Evolutionary conservation across 139 green algal species (phyloP), one percentile per base, ranked within the genome.

Genomic region (Pseudopediastrum boryanum): DNA sequence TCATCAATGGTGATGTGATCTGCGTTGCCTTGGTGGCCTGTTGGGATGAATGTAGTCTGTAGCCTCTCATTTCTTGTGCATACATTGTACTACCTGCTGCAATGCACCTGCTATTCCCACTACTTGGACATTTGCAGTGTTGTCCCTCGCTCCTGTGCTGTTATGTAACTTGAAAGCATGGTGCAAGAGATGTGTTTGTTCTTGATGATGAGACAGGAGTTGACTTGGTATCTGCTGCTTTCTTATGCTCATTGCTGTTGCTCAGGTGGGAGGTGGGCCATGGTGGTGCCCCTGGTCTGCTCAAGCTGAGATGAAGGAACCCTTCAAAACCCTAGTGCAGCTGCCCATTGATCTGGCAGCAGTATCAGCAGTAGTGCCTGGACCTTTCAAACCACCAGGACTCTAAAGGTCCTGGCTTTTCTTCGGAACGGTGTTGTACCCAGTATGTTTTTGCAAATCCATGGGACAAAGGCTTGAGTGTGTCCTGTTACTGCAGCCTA

Each of bases 261-360:
- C n/a, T 35, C 73, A 97, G 87, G 92, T 98, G 4, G 96, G 96
- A 5, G 96, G 96, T 23, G 96, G 96, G 1, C 96, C 96, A 3
- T 99, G 96, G 96, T 94, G 87, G 83, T 66, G 70, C 25, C 59
- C 82, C 0, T 99, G 96, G 96, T 56, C 67, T 6, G 84, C 87
- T 1, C 48, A 87, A 29, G 94, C 94, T 0, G 80, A 83, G 10
- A 98, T 98, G 94, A 79, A 87, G 54, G 91, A 95, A 79, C 94
- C 94, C 0, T 88, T 98, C 27, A 86, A 82, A 38, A 87, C 64
- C 2, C 78, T 96, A 62, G 82, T 97, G 54, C 80, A 91, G 66
- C 81, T 95, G 59, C 93, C 92, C 1, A 62, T 97, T 23, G 91
- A 97, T 79, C 84, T 94, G 43, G 91, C 85, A 39, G 80, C 70